Evolutionary conservation across 176 grass and related monocot species (phyloP).

Genomic region (sorghum (Sorghum bicolor)): Sorghum_bicolor_NCBIv3 NC_012879.2:49830001-49830500

Average conservation of each 20-base stretch:
- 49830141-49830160: conserved; percentile 82
- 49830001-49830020: background rate
- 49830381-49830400: background rate
- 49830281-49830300: conserved; percentile 97
- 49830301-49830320: conserved; percentile 85
- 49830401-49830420: background rate
- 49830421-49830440: conserved; percentile 12
- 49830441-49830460: conserved; percentile 58
- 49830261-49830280: conserved; percentile 99
- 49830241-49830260: conserved; percentile 99
- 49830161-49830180: conserved; percentile 97
- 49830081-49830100: conserved; percentile 24
- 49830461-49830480: conserved; percentile 99
- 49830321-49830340: conserved; percentile 87
- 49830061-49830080: background rate
- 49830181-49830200: conserved; percentile 99
- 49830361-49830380: conserved; percentile 89
- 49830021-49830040: background rate
- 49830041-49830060: background rate
- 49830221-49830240: conserved; percentile 99
- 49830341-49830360: conserved; percentile 97
- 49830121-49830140: conserved; percentile 52
- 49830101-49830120: conserved; percentile 26
- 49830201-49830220: conserved; percentile 98
- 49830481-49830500: conserved; percentile 98